Evolutionary conservation across 2,329 filamentous ascomycete species (phyloP), one percentile per base, ranked within the genome.

Genomic region (Penicillium sp.): DNA sequence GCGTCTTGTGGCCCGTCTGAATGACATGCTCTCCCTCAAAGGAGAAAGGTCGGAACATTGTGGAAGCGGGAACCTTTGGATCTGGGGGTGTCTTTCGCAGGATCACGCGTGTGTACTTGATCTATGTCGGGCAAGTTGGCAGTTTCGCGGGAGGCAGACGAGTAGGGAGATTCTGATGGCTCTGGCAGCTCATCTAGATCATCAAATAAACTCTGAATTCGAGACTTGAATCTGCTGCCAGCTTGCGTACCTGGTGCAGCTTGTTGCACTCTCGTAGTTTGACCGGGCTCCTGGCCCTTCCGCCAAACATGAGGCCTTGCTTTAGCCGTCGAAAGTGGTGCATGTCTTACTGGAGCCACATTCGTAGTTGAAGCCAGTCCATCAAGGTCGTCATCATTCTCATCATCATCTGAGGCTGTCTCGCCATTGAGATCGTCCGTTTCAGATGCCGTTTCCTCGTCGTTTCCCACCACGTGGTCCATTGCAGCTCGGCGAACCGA

Each of bases 21-120:
- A 24, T 24, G 37, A 37, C 26, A 38, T 48, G 37, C 42, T 11
- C 39, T 41, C 13, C 9, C 47, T 70, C 62, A 72, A 32, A 69
- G 50, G 39, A 73, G 48, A 60, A 73, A 74, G 42, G 68, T 73
- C 34, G 72, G 72, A 39, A 74, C 69, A 57, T 73, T 68, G 48
- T 67, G 69, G 34, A 71, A 64, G 38, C 67, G 64, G 29, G 66
- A 64, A 55, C 66, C 67, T 49, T 68, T 70, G 44, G 61, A 50
- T 45, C 56, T 53, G 38, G 60, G 49, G 48, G 60, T 57, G 39
- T 60, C 52, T 28, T 47, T 48, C 11, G 44, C 49, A 45, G 46
- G 41, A 35, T 44, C 46, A 8, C 38, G 49, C 36, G 57, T 56
- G 39, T 54, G 43, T 13, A 45, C 45, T 47, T 51, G 47, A 9